phyloP scores from a whole-genome alignment of 768 basidiomycete species.

The Auriculariales sp. region DNA sequence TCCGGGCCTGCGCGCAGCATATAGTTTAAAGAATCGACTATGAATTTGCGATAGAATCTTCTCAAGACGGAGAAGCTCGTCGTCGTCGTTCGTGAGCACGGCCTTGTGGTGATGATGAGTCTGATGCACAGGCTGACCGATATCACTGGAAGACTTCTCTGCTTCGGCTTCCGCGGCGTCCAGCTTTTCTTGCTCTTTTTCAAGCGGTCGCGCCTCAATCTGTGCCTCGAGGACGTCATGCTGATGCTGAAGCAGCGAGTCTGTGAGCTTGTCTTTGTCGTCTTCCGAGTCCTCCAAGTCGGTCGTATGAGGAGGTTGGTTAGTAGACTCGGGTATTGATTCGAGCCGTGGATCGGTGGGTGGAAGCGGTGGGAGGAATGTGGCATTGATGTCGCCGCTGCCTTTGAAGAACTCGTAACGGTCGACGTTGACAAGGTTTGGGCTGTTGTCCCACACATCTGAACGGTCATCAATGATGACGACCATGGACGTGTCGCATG shows the following conservation, averaged over 20 bases:
- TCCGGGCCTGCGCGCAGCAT: conserved; percentile 24
- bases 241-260: conserved; percentile 51
- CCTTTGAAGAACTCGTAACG: conserved; percentile 98
- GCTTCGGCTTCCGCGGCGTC: conserved; percentile 27
- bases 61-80: conserved; percentile 64
- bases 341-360: conserved; percentile 30
- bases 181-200: conserved; percentile 73
- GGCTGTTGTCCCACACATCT: conserved; percentile 97
- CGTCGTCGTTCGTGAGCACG: conserved; percentile 72
- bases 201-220: conserved; percentile 72
- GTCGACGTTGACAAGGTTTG: conserved; percentile 91
- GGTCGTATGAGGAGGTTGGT: not conserved
- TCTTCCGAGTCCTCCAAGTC: conserved; percentile 16
- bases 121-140: conserved; percentile 2
- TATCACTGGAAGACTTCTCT: conserved; percentile 7
- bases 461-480: conserved; percentile 98
- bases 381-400: conserved; percentile 95
- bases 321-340: conserved; percentile 1
- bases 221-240: conserved; percentile 69
- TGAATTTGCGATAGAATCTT: conserved; percentile 81
- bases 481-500: conserved; percentile 96
- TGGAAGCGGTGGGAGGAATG: conserved; percentile 73
- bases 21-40: conserved; percentile 53
- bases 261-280: conserved; percentile 25
- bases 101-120: conserved; percentile 22